Conservation (phyloP, 495 filamentous ascomycete species). For the Immersiella caudata region DNA sequence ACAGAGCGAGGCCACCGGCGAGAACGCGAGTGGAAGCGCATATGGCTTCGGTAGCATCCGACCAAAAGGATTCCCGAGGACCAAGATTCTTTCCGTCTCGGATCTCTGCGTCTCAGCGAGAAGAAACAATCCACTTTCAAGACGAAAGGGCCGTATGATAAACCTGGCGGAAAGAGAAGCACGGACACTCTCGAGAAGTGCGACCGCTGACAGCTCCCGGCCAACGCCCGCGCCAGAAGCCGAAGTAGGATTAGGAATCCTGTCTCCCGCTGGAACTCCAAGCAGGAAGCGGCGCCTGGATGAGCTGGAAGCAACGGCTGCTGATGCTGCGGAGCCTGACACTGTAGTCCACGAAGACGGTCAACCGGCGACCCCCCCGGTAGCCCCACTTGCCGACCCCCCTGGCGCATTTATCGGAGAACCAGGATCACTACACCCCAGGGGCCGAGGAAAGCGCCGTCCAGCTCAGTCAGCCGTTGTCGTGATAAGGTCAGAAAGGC, state of each 20-base stretch:
- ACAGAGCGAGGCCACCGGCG: not conserved
- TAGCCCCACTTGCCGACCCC: slow-evolving; percentile 1
- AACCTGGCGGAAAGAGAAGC: slow-evolving; percentile 3
- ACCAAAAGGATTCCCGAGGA: slow-evolving; percentile 25
- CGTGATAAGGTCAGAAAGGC: slow-evolving; percentile 36
- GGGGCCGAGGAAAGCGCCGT: slow-evolving; percentile 13
- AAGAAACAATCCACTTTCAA: slow-evolving; percentile 19
- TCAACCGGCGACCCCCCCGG: not conserved
- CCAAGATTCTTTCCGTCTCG: slow-evolving; percentile 27
- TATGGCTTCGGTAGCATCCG: slow-evolving; percentile 36
- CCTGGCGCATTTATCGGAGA: slow-evolving; percentile 26
- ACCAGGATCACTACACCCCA: slow-evolving; percentile 30
- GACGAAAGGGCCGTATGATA: slow-evolving; percentile 34
- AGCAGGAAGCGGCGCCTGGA: not conserved
- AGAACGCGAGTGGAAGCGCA: not conserved
- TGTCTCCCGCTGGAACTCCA: not conserved
- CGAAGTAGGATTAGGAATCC: not conserved
- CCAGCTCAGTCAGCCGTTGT: slow-evolving; percentile 40
- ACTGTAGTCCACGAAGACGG: not conserved
- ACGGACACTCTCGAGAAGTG: not conserved
- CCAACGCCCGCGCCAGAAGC: not conserved
- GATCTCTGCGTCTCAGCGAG: slow-evolving; percentile 27
- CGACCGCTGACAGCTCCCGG: not conserved
- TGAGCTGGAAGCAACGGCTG: not conserved
- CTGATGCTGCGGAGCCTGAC: not conserved